Evolutionary conservation across 208 protist genomes (phyloP), one percentile per base, ranked within the genome.

Genomic region (Paratrypanosoma confusum): DNA sequence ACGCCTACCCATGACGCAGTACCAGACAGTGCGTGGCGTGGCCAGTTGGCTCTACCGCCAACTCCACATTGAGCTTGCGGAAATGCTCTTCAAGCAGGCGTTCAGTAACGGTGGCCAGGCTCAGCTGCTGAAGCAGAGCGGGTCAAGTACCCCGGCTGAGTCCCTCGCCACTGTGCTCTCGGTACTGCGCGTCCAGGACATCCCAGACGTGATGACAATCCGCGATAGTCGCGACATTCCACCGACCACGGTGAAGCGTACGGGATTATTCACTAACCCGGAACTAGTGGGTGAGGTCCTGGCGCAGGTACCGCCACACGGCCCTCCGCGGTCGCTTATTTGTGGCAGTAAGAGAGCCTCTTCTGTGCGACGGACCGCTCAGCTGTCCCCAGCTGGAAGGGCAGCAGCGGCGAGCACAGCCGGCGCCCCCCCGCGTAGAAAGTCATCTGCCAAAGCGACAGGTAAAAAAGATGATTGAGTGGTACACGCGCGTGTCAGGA

Each of bases 21-120:
- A 62, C 40, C 65, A 75, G 38, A 77, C 57, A 39, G 42, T 63
- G 27, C 56, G 63, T 11, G 81, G 80, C 3, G 29, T 87, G n/a
- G 41, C 59, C 1, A 20, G 59, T 53, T 84, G 76, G 61, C 43
- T 93, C 8, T 71, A 86, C 39, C 66, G 77, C 0, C 80, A 90
- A 49, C 35, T 93, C 38, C 70, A 84, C 46, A 59, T 87, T 5
- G 79, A 87, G 35, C 39, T 65, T 5, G 65, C 74, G 11, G 80
- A 93, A 60, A 49, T 65, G 40, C 57, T 82, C 24, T 89, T 86
- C 41, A 64, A 57, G 40, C 47, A 69, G 24, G 60, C 72, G 10
- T 83, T 78, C 54, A 76, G 67, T 28, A 45, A 42, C 14, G 54
- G 68, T 39, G 62, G 71, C 13, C 44, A 55, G 26, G 46, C 39